Evolutionary conservation across 2,329 filamentous ascomycete genomes (phyloP).

Genomic region (Fusarium sororula): DNA sequence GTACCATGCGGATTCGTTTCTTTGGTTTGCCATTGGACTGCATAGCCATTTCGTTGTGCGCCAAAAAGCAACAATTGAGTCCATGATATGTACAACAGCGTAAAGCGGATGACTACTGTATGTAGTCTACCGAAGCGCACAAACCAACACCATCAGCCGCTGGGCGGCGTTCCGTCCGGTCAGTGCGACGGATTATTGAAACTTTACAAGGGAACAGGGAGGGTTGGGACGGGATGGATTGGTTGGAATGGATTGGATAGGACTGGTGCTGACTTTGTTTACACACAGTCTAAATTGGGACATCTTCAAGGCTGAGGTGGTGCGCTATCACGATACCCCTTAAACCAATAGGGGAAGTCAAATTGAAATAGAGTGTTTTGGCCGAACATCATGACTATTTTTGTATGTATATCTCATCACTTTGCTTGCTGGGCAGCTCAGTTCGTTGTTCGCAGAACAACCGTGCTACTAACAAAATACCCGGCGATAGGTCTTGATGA

Average conservation of each 20-base stretch:
- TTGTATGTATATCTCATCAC: constrained; percentile 13
- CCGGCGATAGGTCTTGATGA: not conserved
- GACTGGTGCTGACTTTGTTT: not conserved
- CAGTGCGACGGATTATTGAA: constrained; percentile 30
- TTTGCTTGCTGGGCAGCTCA: not conserved
- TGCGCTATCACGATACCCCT: constrained; percentile 30
- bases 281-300: constrained; percentile 22
- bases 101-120: constrained; percentile 12
- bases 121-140: constrained; percentile 8
- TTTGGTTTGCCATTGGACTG: constrained; percentile 22
- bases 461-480: not conserved
- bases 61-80: constrained; percentile 2
- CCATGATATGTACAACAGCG: constrained; percentile 4
- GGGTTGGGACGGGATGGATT: constrained; percentile 16
- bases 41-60: constrained; percentile 1
- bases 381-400: constrained; percentile 9
- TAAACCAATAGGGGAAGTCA: constrained; percentile 6
- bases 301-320: constrained; percentile 34
- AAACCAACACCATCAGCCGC: constrained; percentile 3
- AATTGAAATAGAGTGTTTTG: constrained; percentile 6
- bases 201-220: constrained; percentile 6
- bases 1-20: constrained; percentile 3
- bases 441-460: not conserved
- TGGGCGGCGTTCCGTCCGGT: constrained; percentile 26
- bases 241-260: constrained; percentile 19